Percentiles rank a stretch among this genome's conserved stretches.
Conservation (phyloP, 1,284 basidiomycete genomes). For the Schizopora paradoxa region DNA sequence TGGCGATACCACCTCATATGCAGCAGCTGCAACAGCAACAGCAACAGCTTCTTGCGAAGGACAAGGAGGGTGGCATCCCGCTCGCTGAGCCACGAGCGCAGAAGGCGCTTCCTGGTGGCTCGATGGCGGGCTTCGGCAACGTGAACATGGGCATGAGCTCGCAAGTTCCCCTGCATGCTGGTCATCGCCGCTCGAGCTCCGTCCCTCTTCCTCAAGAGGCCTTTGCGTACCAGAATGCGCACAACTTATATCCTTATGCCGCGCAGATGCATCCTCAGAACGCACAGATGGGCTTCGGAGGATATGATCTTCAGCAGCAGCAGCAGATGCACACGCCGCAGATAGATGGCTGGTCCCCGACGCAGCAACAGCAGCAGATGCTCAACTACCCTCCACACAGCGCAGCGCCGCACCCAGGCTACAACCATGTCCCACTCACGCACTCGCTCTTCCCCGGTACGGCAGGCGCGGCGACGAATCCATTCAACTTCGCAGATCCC, state of each 20-base stretch:
- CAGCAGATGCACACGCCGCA: too few species aligned
- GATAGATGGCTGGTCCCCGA: too few species aligned
- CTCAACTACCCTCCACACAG: slow-evolving; percentile 38
- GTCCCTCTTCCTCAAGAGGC: slow-evolving; percentile 50
- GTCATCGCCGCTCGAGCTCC: slow-evolving; percentile 55
- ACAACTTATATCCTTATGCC: too few species aligned
- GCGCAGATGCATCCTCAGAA: too few species aligned
- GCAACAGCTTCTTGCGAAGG: slow-evolving; percentile 6
- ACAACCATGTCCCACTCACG: slow-evolving; percentile 27
- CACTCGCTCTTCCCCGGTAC: slow-evolving; percentile 33
- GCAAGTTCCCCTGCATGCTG: slow-evolving; percentile 25
- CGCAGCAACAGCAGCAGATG: too few species aligned
- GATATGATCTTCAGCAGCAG: too few species aligned
- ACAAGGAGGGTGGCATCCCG: slow-evolving; percentile 1
- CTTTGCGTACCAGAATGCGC: slow-evolving; percentile 12
- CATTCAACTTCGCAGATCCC: slow-evolving; percentile 17
- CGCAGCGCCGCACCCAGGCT: slow-evolving; percentile 25
- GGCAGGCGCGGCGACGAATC: slow-evolving; percentile 14
- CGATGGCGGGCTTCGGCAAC: neutral
- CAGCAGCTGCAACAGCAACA: slow-evolving; percentile 34
- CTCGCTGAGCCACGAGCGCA: slow-evolving; percentile 6
- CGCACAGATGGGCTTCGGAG: too few species aligned
- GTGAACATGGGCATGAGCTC: slow-evolving; percentile 27
- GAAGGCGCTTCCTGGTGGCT: neutral
- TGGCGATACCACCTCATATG: slow-evolving; percentile 33